Conservation (phyloP, 2,329 filamentous ascomycete species). For the Thielaviopsis populi region DNA sequence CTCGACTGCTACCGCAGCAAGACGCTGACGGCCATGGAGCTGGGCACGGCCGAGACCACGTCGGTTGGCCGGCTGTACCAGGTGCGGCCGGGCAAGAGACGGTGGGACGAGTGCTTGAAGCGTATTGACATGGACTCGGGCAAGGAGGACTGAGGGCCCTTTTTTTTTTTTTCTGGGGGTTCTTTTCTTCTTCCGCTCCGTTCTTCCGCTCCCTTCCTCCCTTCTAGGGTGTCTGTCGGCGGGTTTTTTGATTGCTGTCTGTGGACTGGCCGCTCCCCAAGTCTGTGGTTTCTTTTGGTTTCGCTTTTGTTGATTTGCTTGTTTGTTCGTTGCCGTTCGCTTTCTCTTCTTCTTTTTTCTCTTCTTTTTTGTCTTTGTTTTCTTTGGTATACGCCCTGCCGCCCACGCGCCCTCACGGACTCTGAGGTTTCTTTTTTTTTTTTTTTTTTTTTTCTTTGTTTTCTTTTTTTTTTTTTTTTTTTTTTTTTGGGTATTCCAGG, state of each 20-base stretch:
- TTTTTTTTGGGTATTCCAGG: neutral
- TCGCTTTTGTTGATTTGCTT: neutral
- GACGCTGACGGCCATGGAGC: conserved; percentile 68
- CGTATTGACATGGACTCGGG: conserved; percentile 23
- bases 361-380: conserved; percentile 1
- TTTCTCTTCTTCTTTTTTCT: neutral
- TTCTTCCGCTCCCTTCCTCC: no score
- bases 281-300: neutral
- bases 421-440: conserved; percentile 1
- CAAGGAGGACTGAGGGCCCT: neutral
- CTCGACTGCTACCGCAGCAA: conserved; percentile 93
- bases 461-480: no score
- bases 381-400: conserved; percentile 5
- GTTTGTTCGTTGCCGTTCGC: no score
- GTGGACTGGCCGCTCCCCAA: no score
- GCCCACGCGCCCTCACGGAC: conserved; percentile 5
- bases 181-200: no score
- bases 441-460: neutral
- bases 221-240: no score
- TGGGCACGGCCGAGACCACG: conserved; percentile 58
- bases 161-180: neutral
- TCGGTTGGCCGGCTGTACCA: conserved; percentile 73
- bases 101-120: conserved; percentile 46
- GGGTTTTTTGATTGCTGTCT: no score
- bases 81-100: conserved; percentile 70